These are phyloP conservation scores for Crithidia brevicula DNA, from an alignment of 208 protist genomes.

Conservation along the genomic window DNA sequence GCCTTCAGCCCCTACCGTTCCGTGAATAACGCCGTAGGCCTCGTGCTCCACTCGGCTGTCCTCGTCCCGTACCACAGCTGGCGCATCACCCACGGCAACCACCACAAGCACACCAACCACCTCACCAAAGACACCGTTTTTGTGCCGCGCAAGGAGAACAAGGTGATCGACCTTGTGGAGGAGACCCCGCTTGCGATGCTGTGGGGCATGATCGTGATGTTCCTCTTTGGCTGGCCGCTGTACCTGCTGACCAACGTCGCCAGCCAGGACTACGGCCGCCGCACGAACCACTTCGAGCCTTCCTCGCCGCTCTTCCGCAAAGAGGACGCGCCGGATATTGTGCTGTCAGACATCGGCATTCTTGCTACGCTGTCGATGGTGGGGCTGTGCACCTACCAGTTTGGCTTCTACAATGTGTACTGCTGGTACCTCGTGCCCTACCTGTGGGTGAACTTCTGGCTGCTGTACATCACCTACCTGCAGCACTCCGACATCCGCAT, in stretches of 20 bases:
- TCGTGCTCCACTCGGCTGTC: slow-evolving; percentile 86
- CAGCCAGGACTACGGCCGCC: slow-evolving; percentile 73
- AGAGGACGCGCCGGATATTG: slow-evolving; percentile 68
- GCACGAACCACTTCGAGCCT: slow-evolving; percentile 86
- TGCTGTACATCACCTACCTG: slow-evolving; percentile 93
- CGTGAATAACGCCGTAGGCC: slow-evolving; percentile 91
- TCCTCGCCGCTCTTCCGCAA: slow-evolving; percentile 81
- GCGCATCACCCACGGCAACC: slow-evolving; percentile 91
- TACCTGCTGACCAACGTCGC: slow-evolving; percentile 89
- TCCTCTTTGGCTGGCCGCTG: slow-evolving; percentile 89
- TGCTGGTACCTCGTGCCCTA: slow-evolving; percentile 87
- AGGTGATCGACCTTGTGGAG: slow-evolving; percentile 70
- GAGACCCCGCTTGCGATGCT: slow-evolving; percentile 72
- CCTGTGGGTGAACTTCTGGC: slow-evolving; percentile 92
- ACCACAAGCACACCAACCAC: slow-evolving; percentile 96
- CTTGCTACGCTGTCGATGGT: slow-evolving; percentile 56
- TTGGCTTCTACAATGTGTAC: slow-evolving; percentile 59
- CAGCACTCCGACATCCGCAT: slow-evolving; percentile 94
- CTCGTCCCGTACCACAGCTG: slow-evolving; percentile 95
- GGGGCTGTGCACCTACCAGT: slow-evolving; percentile 40
- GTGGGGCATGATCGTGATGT: slow-evolving; percentile 57
- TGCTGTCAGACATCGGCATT: slow-evolving; percentile 79
- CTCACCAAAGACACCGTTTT: slow-evolving; percentile 92
- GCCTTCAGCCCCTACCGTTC: slow-evolving; percentile 79
- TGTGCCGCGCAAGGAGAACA: slow-evolving; percentile 65